A percentile compares a stretch with the other conserved stretches of the same genome.
These are phyloP conservation scores for Inga laurina DNA, from an alignment of 306 rosid genomes.

Conservation along the genomic window DNA sequence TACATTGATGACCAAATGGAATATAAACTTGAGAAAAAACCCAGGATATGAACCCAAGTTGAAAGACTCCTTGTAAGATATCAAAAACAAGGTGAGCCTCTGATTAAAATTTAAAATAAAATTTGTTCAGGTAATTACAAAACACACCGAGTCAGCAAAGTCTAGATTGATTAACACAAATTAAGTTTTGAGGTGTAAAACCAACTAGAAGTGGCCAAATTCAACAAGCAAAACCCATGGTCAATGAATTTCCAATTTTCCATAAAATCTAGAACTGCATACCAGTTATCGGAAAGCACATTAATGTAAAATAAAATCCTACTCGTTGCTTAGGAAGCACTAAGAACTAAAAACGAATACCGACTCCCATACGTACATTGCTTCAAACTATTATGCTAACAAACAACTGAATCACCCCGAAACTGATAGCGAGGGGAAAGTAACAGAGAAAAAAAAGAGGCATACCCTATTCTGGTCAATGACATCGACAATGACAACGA, in stretches of 20 bases:
- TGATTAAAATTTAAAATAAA: neutral
- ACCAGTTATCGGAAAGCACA: neutral
- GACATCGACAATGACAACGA: slow-evolving; percentile 92
- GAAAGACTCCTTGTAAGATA: neutral
- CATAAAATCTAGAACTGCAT: neutral
- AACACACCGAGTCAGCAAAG: neutral
- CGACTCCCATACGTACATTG: neutral
- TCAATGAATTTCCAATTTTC: neutral
- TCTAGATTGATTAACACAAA: neutral
- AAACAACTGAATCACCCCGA: neutral
- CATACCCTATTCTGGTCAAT: slow-evolving; percentile 83
- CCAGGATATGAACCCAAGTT: neutral
- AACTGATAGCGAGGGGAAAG: neutral
- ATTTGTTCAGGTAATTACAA: neutral
- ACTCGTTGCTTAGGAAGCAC: neutral
- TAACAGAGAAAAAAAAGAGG: neutral
- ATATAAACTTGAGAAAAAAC: neutral
- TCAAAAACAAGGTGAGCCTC: neutral
- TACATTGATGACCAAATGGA: neutral
- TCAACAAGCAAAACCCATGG: neutral
- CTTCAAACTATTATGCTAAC: neutral
- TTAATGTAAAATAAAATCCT: neutral
- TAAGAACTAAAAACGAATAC: neutral
- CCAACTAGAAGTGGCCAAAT: neutral
- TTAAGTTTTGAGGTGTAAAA: neutral